Percentiles rank a stretch among this genome's conserved stretches.
These are phyloP conservation scores for Cercospora zeae-maydis DNA, from an alignment of 2,329 filamentous ascomycete genomes.

Conservation along the genomic window DNA sequence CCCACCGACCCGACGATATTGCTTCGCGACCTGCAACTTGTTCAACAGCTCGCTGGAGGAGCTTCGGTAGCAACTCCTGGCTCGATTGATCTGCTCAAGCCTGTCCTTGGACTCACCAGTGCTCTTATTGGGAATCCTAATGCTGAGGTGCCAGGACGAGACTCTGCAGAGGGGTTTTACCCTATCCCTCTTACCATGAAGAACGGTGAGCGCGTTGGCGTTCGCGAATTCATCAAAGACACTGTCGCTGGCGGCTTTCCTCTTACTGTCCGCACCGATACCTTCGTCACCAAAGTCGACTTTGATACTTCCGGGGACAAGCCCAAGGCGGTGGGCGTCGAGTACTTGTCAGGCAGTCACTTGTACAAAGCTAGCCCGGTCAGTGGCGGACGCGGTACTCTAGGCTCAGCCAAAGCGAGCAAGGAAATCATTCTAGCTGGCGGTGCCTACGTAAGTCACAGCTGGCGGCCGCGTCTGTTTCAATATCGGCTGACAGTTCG, in stretches of 20 bases:
- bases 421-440: conserved; percentile 47
- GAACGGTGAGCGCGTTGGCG: conserved; percentile 45
- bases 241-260: conserved; percentile 52
- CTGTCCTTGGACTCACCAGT: conserved; percentile 18
- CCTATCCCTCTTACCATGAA: conserved; percentile 53
- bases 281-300: conserved; percentile 62
- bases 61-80: conserved; percentile 38
- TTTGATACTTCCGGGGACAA: conserved; percentile 59
- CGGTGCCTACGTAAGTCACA: conserved; percentile 50
- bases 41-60: conserved; percentile 24
- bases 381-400: conserved; percentile 33
- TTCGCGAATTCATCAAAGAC: conserved; percentile 55
- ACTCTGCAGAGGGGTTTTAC: conserved; percentile 50
- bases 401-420: conserved; percentile 43
- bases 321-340: conserved; percentile 40
- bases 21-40: conserved; percentile 27
- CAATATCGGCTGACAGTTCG: neutral
- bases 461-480: neutral
- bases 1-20: conserved; percentile 49
- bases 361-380: conserved; percentile 43
- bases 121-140: conserved; percentile 39
- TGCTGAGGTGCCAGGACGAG: conserved; percentile 44
- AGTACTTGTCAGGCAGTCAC: conserved; percentile 41
- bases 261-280: conserved; percentile 58
- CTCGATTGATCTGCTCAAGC: conserved; percentile 28